phyloP scores from a whole-genome alignment of 2,329 filamentous ascomycete species.

The Grosmannia huntii region DNA sequence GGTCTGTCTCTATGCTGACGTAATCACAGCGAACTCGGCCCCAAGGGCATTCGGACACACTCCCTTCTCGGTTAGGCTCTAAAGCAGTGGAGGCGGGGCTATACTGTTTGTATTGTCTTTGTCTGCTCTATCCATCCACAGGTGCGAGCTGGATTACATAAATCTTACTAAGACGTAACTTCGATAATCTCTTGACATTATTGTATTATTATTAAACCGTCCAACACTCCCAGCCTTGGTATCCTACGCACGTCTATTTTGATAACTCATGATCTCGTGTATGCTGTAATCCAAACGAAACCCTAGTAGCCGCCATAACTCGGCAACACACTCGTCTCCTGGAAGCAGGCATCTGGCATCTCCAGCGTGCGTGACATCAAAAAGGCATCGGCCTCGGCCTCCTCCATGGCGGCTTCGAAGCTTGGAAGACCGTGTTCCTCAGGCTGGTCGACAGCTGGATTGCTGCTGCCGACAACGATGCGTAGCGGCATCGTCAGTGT shows the following conservation, averaged over 20 bases:
- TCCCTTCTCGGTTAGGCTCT: conserved; percentile 35
- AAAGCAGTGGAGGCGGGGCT: no score
- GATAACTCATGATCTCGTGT: no score
- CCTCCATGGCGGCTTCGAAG: conserved; percentile 36
- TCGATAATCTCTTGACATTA: no score
- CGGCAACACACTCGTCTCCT: conserved; percentile 15
- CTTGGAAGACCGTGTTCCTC: conserved; percentile 26
- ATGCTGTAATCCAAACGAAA: background rate
- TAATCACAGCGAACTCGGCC: conserved; percentile 34
- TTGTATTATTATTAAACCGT: no score
- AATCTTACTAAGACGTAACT: no score
- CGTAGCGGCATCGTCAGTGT: conserved; percentile 8
- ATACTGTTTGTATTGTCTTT: no score
- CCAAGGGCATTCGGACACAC: conserved; percentile 39
- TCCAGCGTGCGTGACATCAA: conserved; percentile 30
- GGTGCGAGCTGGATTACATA: no score
- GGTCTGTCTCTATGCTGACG: background rate
- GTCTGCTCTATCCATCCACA: no score
- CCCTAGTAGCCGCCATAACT: conserved; percentile 12
- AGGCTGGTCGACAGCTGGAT: background rate
- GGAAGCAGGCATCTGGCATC: conserved; percentile 13
- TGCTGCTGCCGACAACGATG: conserved; percentile 5
- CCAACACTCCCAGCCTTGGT: no score
- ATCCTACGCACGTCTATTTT: no score
- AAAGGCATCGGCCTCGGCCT: conserved; percentile 30